A percentile compares a stretch with the other conserved stretches of the same genome.
Evolutionary conservation across 495 filamentous ascomycete species (phyloP).

Genomic region (Aspergillus ostianus): DNA sequence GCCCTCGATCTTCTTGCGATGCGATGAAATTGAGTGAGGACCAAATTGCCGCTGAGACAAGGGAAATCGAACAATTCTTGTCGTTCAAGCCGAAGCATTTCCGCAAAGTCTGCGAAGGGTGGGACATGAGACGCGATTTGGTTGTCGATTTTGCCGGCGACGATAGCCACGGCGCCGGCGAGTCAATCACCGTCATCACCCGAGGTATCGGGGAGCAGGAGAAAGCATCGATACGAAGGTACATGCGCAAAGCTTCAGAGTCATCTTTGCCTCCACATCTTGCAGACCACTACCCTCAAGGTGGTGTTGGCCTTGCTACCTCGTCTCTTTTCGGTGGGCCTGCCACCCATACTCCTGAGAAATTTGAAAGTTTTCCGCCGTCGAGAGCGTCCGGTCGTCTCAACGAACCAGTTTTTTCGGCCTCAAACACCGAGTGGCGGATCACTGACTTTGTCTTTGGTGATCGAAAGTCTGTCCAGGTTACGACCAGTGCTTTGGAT

Average conservation of each 20-base stretch:
- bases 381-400: conserved; percentile 32
- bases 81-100: conserved; percentile 74
- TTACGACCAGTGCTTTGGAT: conserved; percentile 77
- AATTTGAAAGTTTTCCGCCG: conserved; percentile 18
- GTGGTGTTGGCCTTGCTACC: conserved; percentile 3
- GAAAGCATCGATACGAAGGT: conserved; percentile 51
- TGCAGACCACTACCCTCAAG: neutral
- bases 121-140: conserved; percentile 87
- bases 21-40: conserved; percentile 67
- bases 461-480: conserved; percentile 48
- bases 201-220: conserved; percentile 62
- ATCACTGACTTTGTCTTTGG: conserved; percentile 57
- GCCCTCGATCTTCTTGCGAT: conserved; percentile 66
- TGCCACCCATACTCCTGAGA: neutral
- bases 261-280: conserved; percentile 15
- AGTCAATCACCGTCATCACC: conserved; percentile 69
- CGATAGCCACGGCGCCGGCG: conserved; percentile 69
- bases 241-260: conserved; percentile 29
- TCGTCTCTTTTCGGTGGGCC: conserved; percentile 42
- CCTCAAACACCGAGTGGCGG: conserved; percentile 53
- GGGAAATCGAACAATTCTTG: conserved; percentile 76
- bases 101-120: conserved; percentile 73
- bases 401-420: conserved; percentile 14
- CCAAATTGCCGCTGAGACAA: conserved; percentile 71
- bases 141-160: conserved; percentile 87